These are phyloP conservation scores for Physocladia obscura DNA, from an alignment of 192 early-diverging fungal genomes.

Conservation along the genomic window DNA sequence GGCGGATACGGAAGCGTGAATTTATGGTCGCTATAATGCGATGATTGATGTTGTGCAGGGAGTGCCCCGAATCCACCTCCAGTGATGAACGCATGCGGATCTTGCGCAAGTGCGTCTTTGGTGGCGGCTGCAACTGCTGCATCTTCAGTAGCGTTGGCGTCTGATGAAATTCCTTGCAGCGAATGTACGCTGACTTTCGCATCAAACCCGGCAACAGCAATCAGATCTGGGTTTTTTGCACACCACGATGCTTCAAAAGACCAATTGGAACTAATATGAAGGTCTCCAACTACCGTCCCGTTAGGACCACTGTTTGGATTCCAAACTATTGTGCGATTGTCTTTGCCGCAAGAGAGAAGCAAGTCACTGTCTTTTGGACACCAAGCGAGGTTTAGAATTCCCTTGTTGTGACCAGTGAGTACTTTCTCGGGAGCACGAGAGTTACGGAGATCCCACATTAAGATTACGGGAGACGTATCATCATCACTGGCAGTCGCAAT, in stretches of 20 bases:
- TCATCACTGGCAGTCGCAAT: slow-evolving; percentile 90
- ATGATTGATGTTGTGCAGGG: slow-evolving; percentile 10
- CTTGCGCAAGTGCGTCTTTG: not conserved
- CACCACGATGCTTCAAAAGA: slow-evolving; percentile 96
- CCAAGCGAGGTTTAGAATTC: slow-evolving; percentile 91
- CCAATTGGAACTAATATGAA: slow-evolving; percentile 87
- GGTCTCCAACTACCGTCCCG: slow-evolving; percentile 84
- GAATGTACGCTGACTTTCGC: slow-evolving; percentile 88
- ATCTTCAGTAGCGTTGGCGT: slow-evolving; percentile 6
- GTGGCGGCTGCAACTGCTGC: not conserved
- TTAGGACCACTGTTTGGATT: slow-evolving; percentile 48
- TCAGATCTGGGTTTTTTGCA: slow-evolving; percentile 87
- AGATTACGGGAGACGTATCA: slow-evolving; percentile 82
- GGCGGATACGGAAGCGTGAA: slow-evolving; percentile 70
- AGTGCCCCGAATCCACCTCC: not conserved
- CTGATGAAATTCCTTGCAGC: slow-evolving; percentile 53
- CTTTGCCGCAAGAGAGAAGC: slow-evolving; percentile 91
- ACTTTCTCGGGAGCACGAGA: slow-evolving; percentile 85
- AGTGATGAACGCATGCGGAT: slow-evolving; percentile 22
- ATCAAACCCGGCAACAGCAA: slow-evolving; percentile 88
- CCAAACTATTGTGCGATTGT: slow-evolving; percentile 92
- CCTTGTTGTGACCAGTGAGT: slow-evolving; percentile 83
- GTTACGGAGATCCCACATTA: slow-evolving; percentile 95
- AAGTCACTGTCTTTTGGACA: slow-evolving; percentile 91
- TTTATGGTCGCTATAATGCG: slow-evolving; percentile 14